Conservation (phyloP, 73 alveolate species). For the Uronychia setigera region DNA sequence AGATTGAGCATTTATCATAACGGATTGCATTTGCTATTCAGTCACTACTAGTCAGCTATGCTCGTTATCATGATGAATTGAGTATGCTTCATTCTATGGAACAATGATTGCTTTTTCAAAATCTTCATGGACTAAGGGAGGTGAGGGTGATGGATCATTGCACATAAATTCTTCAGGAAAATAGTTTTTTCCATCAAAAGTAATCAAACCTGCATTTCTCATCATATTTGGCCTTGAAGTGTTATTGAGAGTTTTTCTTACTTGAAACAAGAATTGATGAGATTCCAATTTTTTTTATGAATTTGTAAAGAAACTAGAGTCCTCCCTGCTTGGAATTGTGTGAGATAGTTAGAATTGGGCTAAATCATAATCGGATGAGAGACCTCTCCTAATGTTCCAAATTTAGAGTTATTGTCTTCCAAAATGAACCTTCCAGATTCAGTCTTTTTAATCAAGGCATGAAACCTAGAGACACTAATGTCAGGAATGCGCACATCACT, state of each 20-base stretch:
- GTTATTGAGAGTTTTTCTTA: neutral
- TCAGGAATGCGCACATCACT: slow-evolving; percentile 80
- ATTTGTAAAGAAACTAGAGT: neutral
- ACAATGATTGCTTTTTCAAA: neutral
- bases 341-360: too few species aligned
- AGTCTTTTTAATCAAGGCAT: slow-evolving; percentile 70
- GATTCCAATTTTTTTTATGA: neutral
- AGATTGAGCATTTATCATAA: too few species aligned
- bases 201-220: slow-evolving; percentile 26
- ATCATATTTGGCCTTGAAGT: neutral
- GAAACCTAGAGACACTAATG: slow-evolving; percentile 84
- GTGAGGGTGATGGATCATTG: neutral
- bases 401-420: slow-evolving; percentile 80
- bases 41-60: too few species aligned
- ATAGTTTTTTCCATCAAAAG: slow-evolving; percentile 48
- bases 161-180: slow-evolving; percentile 48
- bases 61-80: neutral
- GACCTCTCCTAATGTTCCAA: slow-evolving; percentile 72
- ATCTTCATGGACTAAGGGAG: neutral
- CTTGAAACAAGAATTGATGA: neutral
- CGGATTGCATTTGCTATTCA: too few species aligned
- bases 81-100: neutral
- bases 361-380: neutral
- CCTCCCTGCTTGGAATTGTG: neutral
- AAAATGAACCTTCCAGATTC: slow-evolving; percentile 63